Conservation (phyloP, 192 early-diverging fungal species). For the Anaeromyces robustus region DNA sequence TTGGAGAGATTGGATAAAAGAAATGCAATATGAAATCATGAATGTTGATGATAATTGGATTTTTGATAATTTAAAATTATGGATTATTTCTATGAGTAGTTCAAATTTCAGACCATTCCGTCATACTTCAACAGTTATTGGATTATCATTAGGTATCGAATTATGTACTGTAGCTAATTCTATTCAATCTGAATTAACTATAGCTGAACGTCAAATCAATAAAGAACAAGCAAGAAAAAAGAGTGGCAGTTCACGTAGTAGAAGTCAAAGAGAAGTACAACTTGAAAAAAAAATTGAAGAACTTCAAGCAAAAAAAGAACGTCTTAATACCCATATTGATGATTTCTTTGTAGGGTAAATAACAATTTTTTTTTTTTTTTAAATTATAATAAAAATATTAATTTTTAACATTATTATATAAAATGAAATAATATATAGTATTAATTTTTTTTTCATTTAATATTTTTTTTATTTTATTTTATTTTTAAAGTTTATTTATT, state of each 20-base stretch:
- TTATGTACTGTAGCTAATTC: conserved; percentile 54
- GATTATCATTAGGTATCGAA: conserved; percentile 44
- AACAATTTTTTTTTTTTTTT: too few species aligned
- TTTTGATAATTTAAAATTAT: conserved; percentile 17
- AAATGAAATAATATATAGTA: too few species aligned
- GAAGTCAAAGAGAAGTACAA: background rate
- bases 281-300: conserved; percentile 22
- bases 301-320: conserved; percentile 34
- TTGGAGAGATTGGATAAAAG: conserved; percentile 20
- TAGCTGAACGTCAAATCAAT: conserved; percentile 52
- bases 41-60: conserved; percentile 23
- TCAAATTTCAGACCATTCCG: conserved; percentile 76
- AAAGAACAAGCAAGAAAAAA: conserved; percentile 7
- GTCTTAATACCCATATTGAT: conserved; percentile 38
- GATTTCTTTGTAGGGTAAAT: conserved; percentile 62
- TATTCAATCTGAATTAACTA: conserved; percentile 37
- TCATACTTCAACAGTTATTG: conserved; percentile 64
- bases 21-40: conserved; percentile 17
- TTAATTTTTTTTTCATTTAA: too few species aligned
- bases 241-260: conserved; percentile 4
- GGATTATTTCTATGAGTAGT: conserved; percentile 27
- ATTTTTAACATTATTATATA: too few species aligned
- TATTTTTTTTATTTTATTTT: background rate
- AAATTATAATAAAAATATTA: too few species aligned
- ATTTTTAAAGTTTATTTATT: conserved; percentile 53